A percentile compares a stretch with the other conserved stretches of the same genome.
Evolutionary conservation across 495 filamentous ascomycete genomes (phyloP).

Genomic region (Cetradonia linearis): DNA sequence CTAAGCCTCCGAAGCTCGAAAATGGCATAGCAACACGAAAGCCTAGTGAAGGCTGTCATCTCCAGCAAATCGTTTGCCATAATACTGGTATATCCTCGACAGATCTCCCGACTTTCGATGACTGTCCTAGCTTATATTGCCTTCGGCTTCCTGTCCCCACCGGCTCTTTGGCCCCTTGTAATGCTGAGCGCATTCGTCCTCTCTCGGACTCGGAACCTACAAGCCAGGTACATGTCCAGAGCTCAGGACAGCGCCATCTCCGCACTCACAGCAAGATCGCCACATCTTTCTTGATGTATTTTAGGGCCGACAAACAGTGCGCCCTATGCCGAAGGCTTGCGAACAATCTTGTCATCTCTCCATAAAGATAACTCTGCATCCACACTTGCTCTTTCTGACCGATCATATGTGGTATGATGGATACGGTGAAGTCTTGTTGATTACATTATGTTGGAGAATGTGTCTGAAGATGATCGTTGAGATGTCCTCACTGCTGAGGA

Average conservation of each 20-base stretch:
- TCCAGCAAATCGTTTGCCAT: neutral
- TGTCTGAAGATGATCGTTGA: neutral
- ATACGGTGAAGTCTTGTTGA: neutral
- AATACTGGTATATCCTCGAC: neutral
- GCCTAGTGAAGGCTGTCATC: neutral
- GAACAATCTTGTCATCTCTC: neutral
- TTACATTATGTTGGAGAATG: neutral
- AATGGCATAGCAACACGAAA: neutral
- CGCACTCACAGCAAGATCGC: neutral
- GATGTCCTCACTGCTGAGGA: neutral
- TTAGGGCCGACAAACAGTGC: neutral
- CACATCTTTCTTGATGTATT: neutral
- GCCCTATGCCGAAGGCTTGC: neutral
- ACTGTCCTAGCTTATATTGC: neutral
- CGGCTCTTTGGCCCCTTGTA: neutral
- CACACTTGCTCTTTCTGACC: neutral
- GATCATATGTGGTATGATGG: neutral
- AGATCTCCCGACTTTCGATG: neutral
- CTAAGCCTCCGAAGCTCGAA: neutral
- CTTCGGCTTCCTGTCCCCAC: neutral
- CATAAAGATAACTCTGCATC: neutral
- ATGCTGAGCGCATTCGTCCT: neutral
- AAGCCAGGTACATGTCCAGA: neutral
- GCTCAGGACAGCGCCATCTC: neutral
- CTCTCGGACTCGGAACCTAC: neutral